Conservation (phyloP, 2,329 filamentous ascomycete species). For the Paracorniculantispora psalliotae region DNA sequence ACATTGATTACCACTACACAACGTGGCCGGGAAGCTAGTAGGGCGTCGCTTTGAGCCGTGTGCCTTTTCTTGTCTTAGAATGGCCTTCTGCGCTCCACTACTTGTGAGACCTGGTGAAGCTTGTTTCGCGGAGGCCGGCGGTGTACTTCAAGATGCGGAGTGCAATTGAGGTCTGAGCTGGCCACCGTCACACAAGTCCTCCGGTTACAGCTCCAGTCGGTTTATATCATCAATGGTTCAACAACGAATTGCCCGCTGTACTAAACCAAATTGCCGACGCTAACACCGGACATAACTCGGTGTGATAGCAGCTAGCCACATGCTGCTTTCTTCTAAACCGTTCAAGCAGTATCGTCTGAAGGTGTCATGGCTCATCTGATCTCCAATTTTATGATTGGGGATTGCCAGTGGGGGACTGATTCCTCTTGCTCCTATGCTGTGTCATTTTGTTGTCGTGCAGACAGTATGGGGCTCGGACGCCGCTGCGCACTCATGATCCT, state of each 20-base stretch:
- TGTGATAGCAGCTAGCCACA: not conserved
- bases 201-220: too few relatives aligned
- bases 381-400: not conserved
- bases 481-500: not conserved
- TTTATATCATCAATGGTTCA: not conserved
- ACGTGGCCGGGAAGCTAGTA: not conserved
- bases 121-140: not conserved
- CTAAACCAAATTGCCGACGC: not conserved
- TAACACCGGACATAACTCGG: not conserved
- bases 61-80: too few relatives aligned
- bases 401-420: not conserved
- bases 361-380: not conserved
- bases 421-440: not conserved
- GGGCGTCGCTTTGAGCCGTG: not conserved
- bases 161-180: too few relatives aligned
- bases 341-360: not conserved
- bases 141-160: not conserved
- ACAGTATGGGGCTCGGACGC: not conserved
- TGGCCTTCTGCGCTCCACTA: too few relatives aligned
- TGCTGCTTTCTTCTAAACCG: not conserved
- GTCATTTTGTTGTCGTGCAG: not conserved
- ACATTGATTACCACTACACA: not conserved
- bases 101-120: not conserved
- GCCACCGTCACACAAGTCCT: too few relatives aligned
- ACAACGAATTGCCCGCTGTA: not conserved